Percentiles rank a stretch among this genome's conserved stretches.
Evolutionary conservation across 2,329 filamentous ascomycete genomes (phyloP).

Genomic region (Aaosphaeria pasadenensis): DNA sequence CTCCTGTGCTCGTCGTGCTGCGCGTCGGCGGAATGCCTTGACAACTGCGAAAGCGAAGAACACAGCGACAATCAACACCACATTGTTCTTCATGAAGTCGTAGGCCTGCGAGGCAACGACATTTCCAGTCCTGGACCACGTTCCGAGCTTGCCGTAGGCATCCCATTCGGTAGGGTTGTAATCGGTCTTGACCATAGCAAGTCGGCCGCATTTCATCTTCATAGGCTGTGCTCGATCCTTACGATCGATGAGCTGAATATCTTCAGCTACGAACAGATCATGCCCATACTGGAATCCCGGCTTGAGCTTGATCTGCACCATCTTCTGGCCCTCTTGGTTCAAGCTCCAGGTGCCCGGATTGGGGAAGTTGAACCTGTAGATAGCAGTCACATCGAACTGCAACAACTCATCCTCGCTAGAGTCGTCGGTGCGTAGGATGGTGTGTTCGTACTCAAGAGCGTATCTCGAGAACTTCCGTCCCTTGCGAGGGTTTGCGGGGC

Average conservation of each 20-base stretch:
- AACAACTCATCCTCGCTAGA: conserved; percentile 15
- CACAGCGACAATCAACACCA: conserved; percentile 12
- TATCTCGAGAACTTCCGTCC: conserved; percentile 12
- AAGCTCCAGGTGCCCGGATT: conserved; percentile 8
- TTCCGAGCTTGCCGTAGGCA: conserved; percentile 23
- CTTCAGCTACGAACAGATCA: no score
- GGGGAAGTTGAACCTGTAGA: conserved; percentile 5
- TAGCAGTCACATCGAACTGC: conserved; percentile 26
- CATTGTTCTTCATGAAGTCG: conserved; percentile 9
- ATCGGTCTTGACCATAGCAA: conserved; percentile 18
- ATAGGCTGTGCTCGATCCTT: conserved; percentile 15
- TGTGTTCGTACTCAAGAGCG: conserved; percentile 24
- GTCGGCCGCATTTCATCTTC: conserved; percentile 26
- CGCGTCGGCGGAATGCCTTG: conserved; percentile 11
- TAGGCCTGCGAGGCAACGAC: conserved; percentile 8
- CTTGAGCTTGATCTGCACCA: conserved; percentile 21
- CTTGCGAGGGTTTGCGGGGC: conserved; percentile 2
- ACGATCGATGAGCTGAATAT: conserved; percentile 14
- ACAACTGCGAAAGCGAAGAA: conserved; percentile 9
- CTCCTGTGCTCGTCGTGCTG: conserved; percentile 8
- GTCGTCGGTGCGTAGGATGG: conserved; percentile 13
- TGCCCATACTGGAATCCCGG: no score
- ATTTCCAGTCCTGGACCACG: conserved; percentile 14
- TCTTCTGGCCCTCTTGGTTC: conserved; percentile 15
- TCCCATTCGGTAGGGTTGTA: conserved; percentile 30